These are phyloP conservation scores for Botrytis fragariae DNA, from an alignment of 2,329 filamentous ascomycete species.

Conservation along the genomic window DNA sequence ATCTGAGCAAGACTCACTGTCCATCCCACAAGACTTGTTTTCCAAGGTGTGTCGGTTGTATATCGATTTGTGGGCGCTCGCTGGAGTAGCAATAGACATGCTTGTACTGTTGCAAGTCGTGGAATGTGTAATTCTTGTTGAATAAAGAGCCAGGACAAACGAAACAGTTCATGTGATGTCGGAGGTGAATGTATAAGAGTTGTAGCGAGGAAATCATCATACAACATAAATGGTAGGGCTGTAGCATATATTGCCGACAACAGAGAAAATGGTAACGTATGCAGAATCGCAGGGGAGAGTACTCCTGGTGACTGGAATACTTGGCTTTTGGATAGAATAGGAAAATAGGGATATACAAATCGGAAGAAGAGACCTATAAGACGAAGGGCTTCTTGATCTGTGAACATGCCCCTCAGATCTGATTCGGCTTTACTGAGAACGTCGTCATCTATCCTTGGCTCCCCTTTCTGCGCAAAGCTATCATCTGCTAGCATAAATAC, in stretches of 20 bases:
- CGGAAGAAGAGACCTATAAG: conserved; percentile 43
- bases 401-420: conserved; percentile 36
- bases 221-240: conserved; percentile 45
- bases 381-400: conserved; percentile 39
- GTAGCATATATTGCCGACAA: conserved; percentile 45
- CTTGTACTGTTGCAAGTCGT: conserved; percentile 38
- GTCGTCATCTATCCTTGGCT: conserved; percentile 36
- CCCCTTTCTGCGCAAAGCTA: conserved; percentile 35
- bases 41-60: conserved; percentile 39
- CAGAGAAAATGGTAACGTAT: conserved; percentile 40
- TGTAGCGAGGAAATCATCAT: conserved; percentile 42
- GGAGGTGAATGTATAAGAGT: conserved; percentile 38
- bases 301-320: conserved; percentile 31
- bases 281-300: conserved; percentile 36
- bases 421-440: conserved; percentile 31
- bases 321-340: conserved; percentile 42
- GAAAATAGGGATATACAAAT: conserved; percentile 47
- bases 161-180: conserved; percentile 35
- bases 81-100: conserved; percentile 39
- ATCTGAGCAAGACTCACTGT: conserved; percentile 39
- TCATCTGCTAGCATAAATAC: conserved; percentile 38
- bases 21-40: conserved; percentile 39
- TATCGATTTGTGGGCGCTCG: conserved; percentile 39
- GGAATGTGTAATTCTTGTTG: conserved; percentile 40
- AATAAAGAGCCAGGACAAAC: conserved; percentile 37